Evolutionary conservation across 1,284 basidiomycete genomes (phyloP).

Genomic region (Trichosporon sp.): DNA sequence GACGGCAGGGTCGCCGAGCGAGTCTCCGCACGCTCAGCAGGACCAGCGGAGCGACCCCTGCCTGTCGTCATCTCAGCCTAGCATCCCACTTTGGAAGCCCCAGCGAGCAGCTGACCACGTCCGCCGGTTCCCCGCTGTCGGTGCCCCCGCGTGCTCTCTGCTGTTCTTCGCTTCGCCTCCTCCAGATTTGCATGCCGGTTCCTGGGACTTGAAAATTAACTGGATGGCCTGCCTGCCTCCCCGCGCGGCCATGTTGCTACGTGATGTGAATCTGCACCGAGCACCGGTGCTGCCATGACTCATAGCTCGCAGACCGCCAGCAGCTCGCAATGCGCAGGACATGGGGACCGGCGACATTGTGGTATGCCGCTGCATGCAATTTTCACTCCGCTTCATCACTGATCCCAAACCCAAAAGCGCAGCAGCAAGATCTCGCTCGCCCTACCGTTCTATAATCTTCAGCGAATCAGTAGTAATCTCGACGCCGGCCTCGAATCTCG

Average conservation of each 20-base stretch:
- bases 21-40: neutral
- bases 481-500: neutral
- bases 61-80: neutral
- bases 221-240: neutral
- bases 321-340: neutral
- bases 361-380: neutral
- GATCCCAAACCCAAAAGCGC: neutral
- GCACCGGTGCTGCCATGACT: neutral
- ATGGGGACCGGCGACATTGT: neutral
- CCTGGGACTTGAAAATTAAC: neutral
- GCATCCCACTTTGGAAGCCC: neutral
- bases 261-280: neutral
- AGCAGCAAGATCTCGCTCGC: neutral
- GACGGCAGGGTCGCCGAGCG: neutral
- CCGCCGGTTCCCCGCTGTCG: neutral
- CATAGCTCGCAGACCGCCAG: neutral
- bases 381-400: neutral
- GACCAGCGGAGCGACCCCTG: neutral
- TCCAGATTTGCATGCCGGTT: neutral
- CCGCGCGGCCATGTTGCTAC: neutral
- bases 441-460: neutral
- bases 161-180: neutral
- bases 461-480: neutral
- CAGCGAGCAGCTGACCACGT: neutral
- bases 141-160: neutral